A percentile compares a stretch with the other conserved stretches of the same genome.
These are phyloP conservation scores for Metarhizium anisopliae DNA, from an alignment of 2,329 filamentous ascomycete genomes.

Conservation along the genomic window DNA sequence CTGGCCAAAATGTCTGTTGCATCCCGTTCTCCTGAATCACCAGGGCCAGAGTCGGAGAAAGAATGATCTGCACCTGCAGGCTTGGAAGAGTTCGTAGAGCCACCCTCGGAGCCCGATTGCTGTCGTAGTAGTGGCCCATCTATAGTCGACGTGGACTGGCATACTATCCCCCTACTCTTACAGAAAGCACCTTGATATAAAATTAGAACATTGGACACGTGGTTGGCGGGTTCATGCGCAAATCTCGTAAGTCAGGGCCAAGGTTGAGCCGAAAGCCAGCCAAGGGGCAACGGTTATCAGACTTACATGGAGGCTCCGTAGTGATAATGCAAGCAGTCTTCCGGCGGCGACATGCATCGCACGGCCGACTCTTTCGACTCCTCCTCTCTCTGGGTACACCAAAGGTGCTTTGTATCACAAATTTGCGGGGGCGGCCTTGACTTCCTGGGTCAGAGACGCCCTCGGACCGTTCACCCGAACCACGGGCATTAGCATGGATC, in stretches of 20 bases:
- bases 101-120: not conserved
- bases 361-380: constrained; percentile 37
- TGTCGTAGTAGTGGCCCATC: constrained; percentile 3
- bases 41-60: not conserved
- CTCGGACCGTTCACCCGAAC: constrained; percentile 1
- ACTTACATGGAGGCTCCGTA: constrained; percentile 33
- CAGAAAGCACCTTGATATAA: constrained; percentile 22
- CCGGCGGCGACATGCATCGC: constrained; percentile 33
- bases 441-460: not conserved
- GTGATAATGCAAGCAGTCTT: constrained; percentile 40
- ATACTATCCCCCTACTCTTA: constrained; percentile 22
- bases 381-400: constrained; percentile 28
- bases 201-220: not conserved
- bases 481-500: not conserved
- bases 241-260: not conserved
- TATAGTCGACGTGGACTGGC: constrained; percentile 19
- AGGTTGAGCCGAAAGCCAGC: not conserved
- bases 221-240: not conserved
- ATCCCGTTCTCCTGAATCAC: not conserved
- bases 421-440: constrained; percentile 21
- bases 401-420: constrained; percentile 32
- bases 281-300: not conserved
- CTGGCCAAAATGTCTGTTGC: not conserved
- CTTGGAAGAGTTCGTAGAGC: not conserved
- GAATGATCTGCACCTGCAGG: not conserved